Percentiles rank a stretch among this genome's conserved stretches.
Conservation (phyloP, 805 yeast species). For the Hanseniaspora osmophila region DNA sequence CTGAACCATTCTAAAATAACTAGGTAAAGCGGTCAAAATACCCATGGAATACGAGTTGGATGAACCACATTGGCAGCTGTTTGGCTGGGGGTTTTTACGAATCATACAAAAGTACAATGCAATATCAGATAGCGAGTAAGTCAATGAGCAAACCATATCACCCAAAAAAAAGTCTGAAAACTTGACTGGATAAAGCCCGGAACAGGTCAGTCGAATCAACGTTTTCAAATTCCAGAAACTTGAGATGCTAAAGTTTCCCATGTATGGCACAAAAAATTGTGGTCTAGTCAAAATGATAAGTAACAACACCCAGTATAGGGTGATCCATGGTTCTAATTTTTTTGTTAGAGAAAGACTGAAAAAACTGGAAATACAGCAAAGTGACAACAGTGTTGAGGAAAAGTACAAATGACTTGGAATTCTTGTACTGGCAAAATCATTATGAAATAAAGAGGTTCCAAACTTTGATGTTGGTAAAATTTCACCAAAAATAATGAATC, state of each 20-base stretch:
- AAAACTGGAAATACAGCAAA: conserved; percentile 53
- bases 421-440: conserved; percentile 24
- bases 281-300: conserved; percentile 38
- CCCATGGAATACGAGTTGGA: conserved; percentile 67
- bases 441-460: conserved; percentile 24
- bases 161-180: conserved; percentile 89
- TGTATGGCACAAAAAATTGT: conserved; percentile 20
- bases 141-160: conserved; percentile 76
- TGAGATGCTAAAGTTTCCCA: neutral
- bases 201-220: conserved; percentile 53
- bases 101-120: conserved; percentile 80
- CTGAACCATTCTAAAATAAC: conserved; percentile 81
- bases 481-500: conserved; percentile 68
- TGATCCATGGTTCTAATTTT: conserved; percentile 69
- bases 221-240: conserved; percentile 57
- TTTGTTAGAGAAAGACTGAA: conserved; percentile 62
- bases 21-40: conserved; percentile 70
- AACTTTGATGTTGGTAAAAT: conserved; percentile 44
- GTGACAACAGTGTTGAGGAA: conserved; percentile 44
- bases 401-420: conserved; percentile 37
- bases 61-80: conserved; percentile 48
- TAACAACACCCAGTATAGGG: conserved; percentile 36
- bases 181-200: conserved; percentile 90
- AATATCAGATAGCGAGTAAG: conserved; percentile 75
- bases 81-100: conserved; percentile 29